Percentiles rank a stretch among this genome's conserved stretches.
Evolutionary conservation across 2,329 filamentous ascomycete genomes (phyloP).

Genomic region (Neonectria faginata): DNA sequence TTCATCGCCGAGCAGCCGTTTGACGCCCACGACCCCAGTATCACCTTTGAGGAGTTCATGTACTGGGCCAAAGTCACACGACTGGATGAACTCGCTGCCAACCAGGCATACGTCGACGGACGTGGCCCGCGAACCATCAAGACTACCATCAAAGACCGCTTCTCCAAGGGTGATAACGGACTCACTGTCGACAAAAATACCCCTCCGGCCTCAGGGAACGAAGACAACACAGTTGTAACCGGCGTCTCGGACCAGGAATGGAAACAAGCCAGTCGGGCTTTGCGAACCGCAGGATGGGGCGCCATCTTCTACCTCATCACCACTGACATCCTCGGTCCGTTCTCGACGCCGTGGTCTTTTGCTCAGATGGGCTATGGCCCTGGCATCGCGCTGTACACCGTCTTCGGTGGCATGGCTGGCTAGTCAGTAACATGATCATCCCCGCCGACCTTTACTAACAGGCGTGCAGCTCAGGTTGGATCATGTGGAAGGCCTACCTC

Average conservation of each 20-base stretch:
- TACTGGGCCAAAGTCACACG: neutral
- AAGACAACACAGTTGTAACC: neutral
- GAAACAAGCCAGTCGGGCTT: neutral
- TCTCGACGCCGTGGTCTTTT: neutral
- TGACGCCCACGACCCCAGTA: neutral
- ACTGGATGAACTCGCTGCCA: neutral
- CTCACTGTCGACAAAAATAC: neutral
- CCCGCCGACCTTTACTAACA: neutral
- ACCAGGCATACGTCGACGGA: neutral
- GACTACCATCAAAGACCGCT: neutral
- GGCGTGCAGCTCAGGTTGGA: neutral
- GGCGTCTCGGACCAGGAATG: neutral
- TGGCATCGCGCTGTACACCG: neutral
- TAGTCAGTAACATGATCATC: neutral
- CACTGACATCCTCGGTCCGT: neutral
- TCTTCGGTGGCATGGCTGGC: neutral
- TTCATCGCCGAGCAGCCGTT: neutral
- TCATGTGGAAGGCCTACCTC: neutral
- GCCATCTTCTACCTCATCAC: neutral
- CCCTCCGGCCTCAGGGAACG: neutral
- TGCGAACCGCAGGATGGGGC: neutral
- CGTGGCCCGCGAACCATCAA: neutral
- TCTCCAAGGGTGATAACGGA: neutral
- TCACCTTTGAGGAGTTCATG: neutral
- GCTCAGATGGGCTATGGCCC: neutral